phyloP scores from a whole-genome alignment of 352 stramenopile genomes.

The Globisporangium solare region DNA sequence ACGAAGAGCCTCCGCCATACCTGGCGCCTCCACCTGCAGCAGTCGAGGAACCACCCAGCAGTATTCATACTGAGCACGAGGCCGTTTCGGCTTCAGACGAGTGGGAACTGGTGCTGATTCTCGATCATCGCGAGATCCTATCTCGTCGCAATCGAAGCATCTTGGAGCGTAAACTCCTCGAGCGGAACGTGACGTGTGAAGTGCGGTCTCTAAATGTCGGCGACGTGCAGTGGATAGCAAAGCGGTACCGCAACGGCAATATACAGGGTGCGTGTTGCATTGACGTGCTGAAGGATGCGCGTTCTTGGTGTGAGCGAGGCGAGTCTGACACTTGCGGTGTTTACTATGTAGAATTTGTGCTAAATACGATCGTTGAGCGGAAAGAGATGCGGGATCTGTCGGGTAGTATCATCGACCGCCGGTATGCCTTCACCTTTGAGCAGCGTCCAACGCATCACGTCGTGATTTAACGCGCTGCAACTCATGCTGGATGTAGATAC shows the following conservation, averaged over 20 bases:
- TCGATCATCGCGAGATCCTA: constrained; percentile 82
- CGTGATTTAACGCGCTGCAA: not conserved
- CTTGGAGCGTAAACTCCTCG: constrained; percentile 76
- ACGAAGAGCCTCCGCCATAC: constrained; percentile 7
- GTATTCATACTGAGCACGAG: not conserved
- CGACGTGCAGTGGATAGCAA: constrained; percentile 76
- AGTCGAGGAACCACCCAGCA: not conserved
- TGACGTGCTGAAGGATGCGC: not conserved
- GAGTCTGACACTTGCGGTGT: not conserved
- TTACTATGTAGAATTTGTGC: constrained; percentile 46
- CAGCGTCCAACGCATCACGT: not conserved
- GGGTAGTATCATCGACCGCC: constrained; percentile 71
- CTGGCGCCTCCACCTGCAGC: not conserved
- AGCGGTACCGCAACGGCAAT: constrained; percentile 32
- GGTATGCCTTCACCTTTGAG: not conserved
- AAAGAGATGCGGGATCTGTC: constrained; percentile 80
- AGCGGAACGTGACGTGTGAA: constrained; percentile 76
- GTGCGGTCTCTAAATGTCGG: constrained; percentile 70
- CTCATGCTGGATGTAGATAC: constrained; percentile 27
- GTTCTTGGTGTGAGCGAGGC: no score
- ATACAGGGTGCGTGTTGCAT: constrained; percentile 7
- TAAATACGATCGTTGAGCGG: constrained; percentile 82
- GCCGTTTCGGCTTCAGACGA: constrained; percentile 34
- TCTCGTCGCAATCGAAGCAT: constrained; percentile 68
- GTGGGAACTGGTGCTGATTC: constrained; percentile 73